phyloP scores from a whole-genome alignment of 2,329 filamentous ascomycete genomes.

The Zalaria obscura region DNA sequence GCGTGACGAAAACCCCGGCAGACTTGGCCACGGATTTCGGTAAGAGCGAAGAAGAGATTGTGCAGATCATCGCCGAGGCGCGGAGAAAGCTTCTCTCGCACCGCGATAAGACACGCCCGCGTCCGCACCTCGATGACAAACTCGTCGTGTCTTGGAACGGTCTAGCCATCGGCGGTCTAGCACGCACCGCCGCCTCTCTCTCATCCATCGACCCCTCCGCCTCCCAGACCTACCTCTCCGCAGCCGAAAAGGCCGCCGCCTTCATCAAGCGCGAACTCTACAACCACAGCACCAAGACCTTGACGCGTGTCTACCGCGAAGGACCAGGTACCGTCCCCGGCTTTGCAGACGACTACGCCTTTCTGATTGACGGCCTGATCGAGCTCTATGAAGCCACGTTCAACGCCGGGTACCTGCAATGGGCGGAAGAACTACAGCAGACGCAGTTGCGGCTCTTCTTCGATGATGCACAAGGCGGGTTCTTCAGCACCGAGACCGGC shows the following conservation, averaged over 20 bases:
- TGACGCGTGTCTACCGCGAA: constrained; percentile 64
- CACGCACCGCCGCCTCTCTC: constrained; percentile 59
- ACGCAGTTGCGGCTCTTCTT: constrained; percentile 67
- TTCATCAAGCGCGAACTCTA: constrained; percentile 68
- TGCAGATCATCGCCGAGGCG: constrained; percentile 51
- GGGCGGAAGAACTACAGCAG: constrained; percentile 69
- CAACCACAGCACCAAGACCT: constrained; percentile 43
- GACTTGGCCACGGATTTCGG: constrained; percentile 64
- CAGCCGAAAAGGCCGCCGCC: constrained; percentile 52
- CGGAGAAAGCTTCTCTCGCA: constrained; percentile 55
- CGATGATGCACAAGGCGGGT: constrained; percentile 46
- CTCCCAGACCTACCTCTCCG: constrained; percentile 38
- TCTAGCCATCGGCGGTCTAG: constrained; percentile 70
- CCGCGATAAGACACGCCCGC: constrained; percentile 58
- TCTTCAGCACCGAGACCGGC: constrained; percentile 54
- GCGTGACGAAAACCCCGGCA: constrained; percentile 51
- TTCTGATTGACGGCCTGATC: constrained; percentile 67
- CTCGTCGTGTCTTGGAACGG: constrained; percentile 81
- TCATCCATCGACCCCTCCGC: constrained; percentile 39
- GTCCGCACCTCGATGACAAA: constrained; percentile 75
- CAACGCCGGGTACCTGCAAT: constrained; percentile 60
- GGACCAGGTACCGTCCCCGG: constrained; percentile 51
- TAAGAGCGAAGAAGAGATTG: constrained; percentile 54
- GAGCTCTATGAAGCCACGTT: constrained; percentile 75
- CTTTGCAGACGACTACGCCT: constrained; percentile 93